These are phyloP conservation scores for Verticillium longisporum DNA, from an alignment of 2,329 filamentous ascomycete genomes.

Conservation along the genomic window DNA sequence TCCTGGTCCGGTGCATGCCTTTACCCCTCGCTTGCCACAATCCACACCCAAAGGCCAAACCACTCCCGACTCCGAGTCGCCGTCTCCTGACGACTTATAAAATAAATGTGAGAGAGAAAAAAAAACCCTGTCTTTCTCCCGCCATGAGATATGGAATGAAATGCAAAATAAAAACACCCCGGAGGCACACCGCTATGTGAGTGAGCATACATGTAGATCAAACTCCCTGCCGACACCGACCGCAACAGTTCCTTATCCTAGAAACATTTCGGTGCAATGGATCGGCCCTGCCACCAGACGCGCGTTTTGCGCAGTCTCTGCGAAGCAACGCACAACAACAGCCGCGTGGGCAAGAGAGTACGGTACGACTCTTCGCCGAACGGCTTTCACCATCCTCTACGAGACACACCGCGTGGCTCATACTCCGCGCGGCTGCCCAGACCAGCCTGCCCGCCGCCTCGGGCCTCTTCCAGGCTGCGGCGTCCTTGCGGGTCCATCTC, in stretches of 20 bases:
- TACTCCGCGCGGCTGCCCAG: slow-evolving; percentile 27
- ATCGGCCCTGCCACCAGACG: neutral
- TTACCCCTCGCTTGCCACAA: neutral
- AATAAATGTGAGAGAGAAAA: too few relatives aligned
- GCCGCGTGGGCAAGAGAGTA: neutral
- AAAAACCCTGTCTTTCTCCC: neutral
- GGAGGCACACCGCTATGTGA: neutral
- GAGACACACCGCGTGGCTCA: slow-evolving; percentile 28
- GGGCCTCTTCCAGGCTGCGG: slow-evolving; percentile 51
- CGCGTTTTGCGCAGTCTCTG: neutral
- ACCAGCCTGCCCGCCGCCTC: slow-evolving; percentile 28
- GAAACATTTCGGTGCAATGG: neutral
- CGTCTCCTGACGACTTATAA: neutral
- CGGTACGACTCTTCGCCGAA: neutral
- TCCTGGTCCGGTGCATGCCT: neutral
- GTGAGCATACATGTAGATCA: neutral
- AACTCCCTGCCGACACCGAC: neutral
- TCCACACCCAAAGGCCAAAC: neutral
- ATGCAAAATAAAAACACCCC: neutral
- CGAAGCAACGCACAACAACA: neutral
- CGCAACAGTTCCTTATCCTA: neutral
- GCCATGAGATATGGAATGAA: neutral
- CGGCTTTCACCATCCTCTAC: slow-evolving; percentile 25
- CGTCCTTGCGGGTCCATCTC: slow-evolving; percentile 57
- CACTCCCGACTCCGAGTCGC: neutral